These are phyloP conservation scores for Talaromyces sp. DNA, from an alignment of 2,329 filamentous ascomycete species.

Conservation along the genomic window DNA sequence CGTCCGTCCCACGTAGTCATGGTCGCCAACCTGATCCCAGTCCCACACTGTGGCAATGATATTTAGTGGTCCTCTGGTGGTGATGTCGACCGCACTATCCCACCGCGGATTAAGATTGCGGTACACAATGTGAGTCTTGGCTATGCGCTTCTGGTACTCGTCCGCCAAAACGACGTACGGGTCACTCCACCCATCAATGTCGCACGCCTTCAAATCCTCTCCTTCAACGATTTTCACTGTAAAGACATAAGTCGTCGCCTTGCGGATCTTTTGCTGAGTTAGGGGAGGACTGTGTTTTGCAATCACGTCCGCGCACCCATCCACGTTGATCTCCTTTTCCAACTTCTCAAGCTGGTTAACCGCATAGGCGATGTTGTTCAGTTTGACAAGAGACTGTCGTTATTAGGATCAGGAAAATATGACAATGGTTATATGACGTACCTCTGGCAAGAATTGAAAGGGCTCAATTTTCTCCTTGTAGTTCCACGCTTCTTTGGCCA, in stretches of 20 bases:
- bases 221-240: constrained; percentile 98
- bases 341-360: constrained; percentile 88
- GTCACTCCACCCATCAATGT: constrained; percentile 88
- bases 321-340: constrained; percentile 84
- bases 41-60: constrained; percentile 98
- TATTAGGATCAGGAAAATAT: background rate
- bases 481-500: constrained; percentile 89
- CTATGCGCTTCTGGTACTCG: constrained; percentile 93
- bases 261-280: constrained; percentile 60
- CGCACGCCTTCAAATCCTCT: constrained; percentile 96
- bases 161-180: constrained; percentile 96
- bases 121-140: constrained; percentile 90
- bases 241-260: constrained; percentile 86
- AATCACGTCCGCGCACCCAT: constrained; percentile 79
- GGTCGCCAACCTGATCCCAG: constrained; percentile 93
- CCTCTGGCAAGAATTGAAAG: constrained; percentile 93
- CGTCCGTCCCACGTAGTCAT: constrained; percentile 95
- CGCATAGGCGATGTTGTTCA: constrained; percentile 96
- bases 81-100: constrained; percentile 96
- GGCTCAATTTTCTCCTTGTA: constrained; percentile 91
- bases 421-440: constrained; percentile 37
- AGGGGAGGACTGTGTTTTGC: constrained; percentile 64
- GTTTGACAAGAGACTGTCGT: constrained; percentile 84
- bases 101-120: constrained; percentile 87
- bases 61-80: constrained; percentile 83